Evolutionary conservation across 164 flowering plant genomes (phyloP), one percentile per base, ranked within the genome.

Genomic region (Saururus chinensis): DNA sequence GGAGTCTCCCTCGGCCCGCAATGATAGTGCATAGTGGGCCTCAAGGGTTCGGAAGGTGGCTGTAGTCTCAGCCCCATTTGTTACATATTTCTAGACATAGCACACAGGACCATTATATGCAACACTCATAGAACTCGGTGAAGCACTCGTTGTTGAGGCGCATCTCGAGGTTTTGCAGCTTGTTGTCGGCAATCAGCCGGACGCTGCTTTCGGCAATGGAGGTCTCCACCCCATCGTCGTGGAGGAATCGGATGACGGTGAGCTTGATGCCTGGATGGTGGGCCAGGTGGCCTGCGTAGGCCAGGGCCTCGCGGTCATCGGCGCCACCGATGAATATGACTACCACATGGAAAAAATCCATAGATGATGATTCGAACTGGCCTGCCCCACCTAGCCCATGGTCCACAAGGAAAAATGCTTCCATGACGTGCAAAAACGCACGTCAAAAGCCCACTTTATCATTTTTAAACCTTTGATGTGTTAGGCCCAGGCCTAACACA

Each of bases 241-340:
- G 62, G 52, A 87, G 61, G 67, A 89, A 81, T 56, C 96, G 69
- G 22, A 89, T 75, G 0, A 79, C 92, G 0, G 87, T 82, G 19
- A 89, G 82, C 42, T 71, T 87, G 13, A 89, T 79, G 8, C 86
- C 88, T 0, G 85, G 84, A 63, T 85, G 92, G 4, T 74, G 60
- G 0, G 93, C 80, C 16, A 87, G 68, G 0, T 83, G 78, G 0
- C 82, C 73, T 0, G 87, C 83, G 37, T 75, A 87, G 57, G 87
- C 80, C 4, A 89, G 65, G 8, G 92, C 91, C 60, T 89, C 96
- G 9, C 93, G 65, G 52, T 89, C 96, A 41, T 89, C 95, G 56
- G 69, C 78, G 17, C 96, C 96, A 0, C 92, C 92, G 11, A 89
- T 82, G 81, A 89, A 89, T 21, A 89, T 76, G 11, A 83, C 78